Evolutionary conservation across 1,139 yeast species (phyloP).

Genomic region (Geotrichum australiense): DNA sequence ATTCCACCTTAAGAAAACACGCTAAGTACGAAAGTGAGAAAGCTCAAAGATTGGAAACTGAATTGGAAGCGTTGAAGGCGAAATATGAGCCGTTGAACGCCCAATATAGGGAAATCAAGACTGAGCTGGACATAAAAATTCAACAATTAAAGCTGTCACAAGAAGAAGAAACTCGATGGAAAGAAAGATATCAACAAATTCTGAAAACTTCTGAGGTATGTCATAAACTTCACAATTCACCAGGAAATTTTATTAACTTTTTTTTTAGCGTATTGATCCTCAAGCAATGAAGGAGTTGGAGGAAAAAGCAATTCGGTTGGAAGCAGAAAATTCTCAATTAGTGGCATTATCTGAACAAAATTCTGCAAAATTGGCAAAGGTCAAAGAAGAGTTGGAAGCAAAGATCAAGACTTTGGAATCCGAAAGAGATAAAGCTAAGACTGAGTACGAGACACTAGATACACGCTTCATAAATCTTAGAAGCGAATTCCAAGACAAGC

Average conservation of each 20-base stretch:
- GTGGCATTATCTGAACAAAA: not conserved
- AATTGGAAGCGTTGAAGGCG: slow-evolving; percentile 32
- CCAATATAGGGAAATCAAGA: slow-evolving; percentile 34
- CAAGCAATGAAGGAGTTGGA: slow-evolving; percentile 38
- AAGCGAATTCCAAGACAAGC: slow-evolving; percentile 3
- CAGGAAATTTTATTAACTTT: not conserved
- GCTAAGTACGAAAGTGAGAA: slow-evolving; percentile 31
- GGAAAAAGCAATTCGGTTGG: slow-evolving; percentile 34
- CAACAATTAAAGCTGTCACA: slow-evolving; percentile 36
- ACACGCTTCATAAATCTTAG: slow-evolving; percentile 3
- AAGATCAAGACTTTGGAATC: not conserved
- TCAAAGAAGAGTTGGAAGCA: slow-evolving; percentile 9
- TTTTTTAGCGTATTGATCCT: slow-evolving; percentile 38
- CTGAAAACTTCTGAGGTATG: slow-evolving; percentile 42
- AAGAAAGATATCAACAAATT: slow-evolving; percentile 43
- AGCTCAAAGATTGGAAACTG: slow-evolving; percentile 33
- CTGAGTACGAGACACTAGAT: slow-evolving; percentile 4
- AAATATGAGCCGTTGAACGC: slow-evolving; percentile 35
- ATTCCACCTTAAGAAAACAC: slow-evolving; percentile 58
- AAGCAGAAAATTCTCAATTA: slow-evolving; percentile 19
- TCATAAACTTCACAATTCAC: slow-evolving; percentile 7
- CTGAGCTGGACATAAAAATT: slow-evolving; percentile 39
- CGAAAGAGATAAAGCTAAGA: slow-evolving; percentile 5
- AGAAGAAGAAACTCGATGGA: slow-evolving; percentile 48
- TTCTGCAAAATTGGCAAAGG: slow-evolving; percentile 3